Percentiles rank a stretch among this genome's conserved stretches.
phyloP scores from a whole-genome alignment of 352 stramenopile genomes.

The Globisporangium barbulae region DNA sequence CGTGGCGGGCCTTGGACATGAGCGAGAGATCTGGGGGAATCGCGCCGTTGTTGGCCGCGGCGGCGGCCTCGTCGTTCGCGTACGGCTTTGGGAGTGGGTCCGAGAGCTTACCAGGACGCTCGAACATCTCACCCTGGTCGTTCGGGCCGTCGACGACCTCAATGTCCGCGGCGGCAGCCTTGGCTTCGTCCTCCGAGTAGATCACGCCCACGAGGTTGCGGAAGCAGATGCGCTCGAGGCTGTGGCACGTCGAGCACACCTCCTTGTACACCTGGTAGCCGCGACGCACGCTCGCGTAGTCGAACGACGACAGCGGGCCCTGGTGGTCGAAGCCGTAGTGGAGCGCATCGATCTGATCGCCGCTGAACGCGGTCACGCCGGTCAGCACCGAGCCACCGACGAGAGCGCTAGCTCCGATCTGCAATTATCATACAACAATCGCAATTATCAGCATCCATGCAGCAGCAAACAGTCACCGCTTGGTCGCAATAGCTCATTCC shows the following conservation, averaged over 20 bases:
- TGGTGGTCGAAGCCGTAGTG: constrained; percentile 90
- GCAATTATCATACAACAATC: not conserved
- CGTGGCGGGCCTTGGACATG: constrained; percentile 96
- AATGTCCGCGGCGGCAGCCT: constrained; percentile 91
- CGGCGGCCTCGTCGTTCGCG: constrained; percentile 96
- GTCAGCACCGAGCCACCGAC: constrained; percentile 76
- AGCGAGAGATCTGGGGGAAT: constrained; percentile 97
- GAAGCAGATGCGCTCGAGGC: constrained; percentile 96
- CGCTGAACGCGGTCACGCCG: constrained; percentile 77
- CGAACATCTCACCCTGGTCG: constrained; percentile 99
- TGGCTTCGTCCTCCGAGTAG: constrained; percentile 92
- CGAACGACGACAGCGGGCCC: constrained; percentile 83
- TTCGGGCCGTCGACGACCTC: constrained; percentile 97
- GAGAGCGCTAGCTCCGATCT: constrained; percentile 67
- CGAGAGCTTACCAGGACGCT: constrained; percentile 96
- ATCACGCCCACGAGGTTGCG: constrained; percentile 97
- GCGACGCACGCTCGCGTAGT: constrained; percentile 93
- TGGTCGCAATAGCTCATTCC: constrained; percentile 6
- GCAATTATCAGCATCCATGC: constrained; percentile 1
- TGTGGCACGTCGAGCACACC: constrained; percentile 98
- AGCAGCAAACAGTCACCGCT: constrained; percentile 10
- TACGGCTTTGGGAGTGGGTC: constrained; percentile 96
- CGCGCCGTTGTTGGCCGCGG: constrained; percentile 96
- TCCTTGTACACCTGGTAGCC: constrained; percentile 99
- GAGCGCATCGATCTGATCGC: constrained; percentile 84